phyloP scores from a whole-genome alignment of 176 grass and related monocot genomes.

The Eleusine coracana region DNA sequence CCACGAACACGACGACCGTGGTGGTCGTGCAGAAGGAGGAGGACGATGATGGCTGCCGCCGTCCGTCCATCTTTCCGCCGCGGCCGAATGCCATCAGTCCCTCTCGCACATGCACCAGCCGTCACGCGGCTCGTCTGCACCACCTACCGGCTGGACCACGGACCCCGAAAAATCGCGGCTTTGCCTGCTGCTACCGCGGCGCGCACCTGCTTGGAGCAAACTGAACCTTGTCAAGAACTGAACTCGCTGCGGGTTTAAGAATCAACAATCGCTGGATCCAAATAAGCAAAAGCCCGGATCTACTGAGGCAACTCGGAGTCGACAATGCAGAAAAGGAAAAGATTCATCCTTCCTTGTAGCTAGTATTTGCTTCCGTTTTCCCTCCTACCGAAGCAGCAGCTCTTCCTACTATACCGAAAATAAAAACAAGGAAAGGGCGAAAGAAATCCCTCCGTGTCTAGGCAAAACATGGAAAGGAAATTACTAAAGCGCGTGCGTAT shows the following conservation, averaged over 20 bases:
- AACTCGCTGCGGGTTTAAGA: neutral
- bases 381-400: slow-evolving; percentile 15
- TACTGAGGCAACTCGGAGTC: neutral
- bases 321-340: neutral
- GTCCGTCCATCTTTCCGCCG: slow-evolving; percentile 73
- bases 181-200: slow-evolving; percentile 17
- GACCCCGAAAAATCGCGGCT: slow-evolving; percentile 15
- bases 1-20: slow-evolving; percentile 70
- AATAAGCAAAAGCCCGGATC: slow-evolving; percentile 37
- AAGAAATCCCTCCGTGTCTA: slow-evolving; percentile 1
- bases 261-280: slow-evolving; percentile 36
- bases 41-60: slow-evolving; percentile 58
- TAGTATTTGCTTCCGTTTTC: neutral
- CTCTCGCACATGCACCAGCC: slow-evolving; percentile 37
- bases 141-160: slow-evolving; percentile 12
- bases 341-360: neutral
- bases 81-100: slow-evolving; percentile 73
- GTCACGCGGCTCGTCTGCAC: slow-evolving; percentile 23
- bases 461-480: slow-evolving; percentile 31
- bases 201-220: slow-evolving; percentile 36
- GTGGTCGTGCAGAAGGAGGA: slow-evolving; percentile 80
- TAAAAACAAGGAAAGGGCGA: neutral
- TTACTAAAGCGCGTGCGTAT: slow-evolving; percentile 18
- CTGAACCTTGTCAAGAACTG: slow-evolving; percentile 27
- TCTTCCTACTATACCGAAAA: slow-evolving; percentile 12